Evolutionary conservation across 352 stramenopile species (phyloP).

Genomic region (Saprolegnia parasitica): DNA sequence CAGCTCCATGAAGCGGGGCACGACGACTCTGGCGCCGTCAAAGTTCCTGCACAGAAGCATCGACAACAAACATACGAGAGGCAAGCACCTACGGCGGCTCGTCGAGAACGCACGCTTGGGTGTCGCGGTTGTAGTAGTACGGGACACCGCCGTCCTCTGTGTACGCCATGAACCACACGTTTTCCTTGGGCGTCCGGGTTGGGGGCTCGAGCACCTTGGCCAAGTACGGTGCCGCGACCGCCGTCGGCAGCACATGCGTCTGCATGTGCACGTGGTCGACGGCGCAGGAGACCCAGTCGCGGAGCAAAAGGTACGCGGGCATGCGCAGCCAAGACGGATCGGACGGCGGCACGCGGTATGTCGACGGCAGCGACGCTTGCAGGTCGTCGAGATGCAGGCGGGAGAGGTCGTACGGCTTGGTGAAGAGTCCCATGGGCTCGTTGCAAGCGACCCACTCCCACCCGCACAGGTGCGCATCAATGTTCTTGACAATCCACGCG

Average conservation of each 20-base stretch:
- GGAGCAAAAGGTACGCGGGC: slow-evolving; percentile 45
- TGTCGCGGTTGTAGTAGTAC: slow-evolving; percentile 56
- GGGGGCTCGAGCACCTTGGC: slow-evolving; percentile 45
- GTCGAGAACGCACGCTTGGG: slow-evolving; percentile 42
- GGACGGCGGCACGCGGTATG: slow-evolving; percentile 22
- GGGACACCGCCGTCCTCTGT: slow-evolving; percentile 45
- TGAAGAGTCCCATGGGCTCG: slow-evolving; percentile 61
- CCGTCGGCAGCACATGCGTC: slow-evolving; percentile 45
- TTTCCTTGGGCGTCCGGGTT: slow-evolving; percentile 44
- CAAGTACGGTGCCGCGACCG: slow-evolving; percentile 41
- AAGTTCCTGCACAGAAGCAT: slow-evolving; percentile 37
- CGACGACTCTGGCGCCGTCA: slow-evolving; percentile 45
- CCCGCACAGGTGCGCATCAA: slow-evolving; percentile 52
- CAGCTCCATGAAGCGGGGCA: slow-evolving; percentile 44
- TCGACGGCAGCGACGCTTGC: slow-evolving; percentile 33
- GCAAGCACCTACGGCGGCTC: slow-evolving; percentile 29
- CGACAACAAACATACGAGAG: not conserved
- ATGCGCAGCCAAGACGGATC: slow-evolving; percentile 57
- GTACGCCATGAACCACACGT: slow-evolving; percentile 58
- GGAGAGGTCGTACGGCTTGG: slow-evolving; percentile 59
- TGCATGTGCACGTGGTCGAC: slow-evolving; percentile 53
- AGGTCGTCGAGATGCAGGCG: slow-evolving; percentile 39
- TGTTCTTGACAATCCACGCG: slow-evolving; percentile 74
- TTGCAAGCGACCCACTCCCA: slow-evolving; percentile 66
- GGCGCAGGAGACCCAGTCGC: slow-evolving; percentile 47